These are phyloP conservation scores for Fusarium torreyae DNA, from an alignment of 2,329 filamentous ascomycete genomes.

Conservation along the genomic window DNA sequence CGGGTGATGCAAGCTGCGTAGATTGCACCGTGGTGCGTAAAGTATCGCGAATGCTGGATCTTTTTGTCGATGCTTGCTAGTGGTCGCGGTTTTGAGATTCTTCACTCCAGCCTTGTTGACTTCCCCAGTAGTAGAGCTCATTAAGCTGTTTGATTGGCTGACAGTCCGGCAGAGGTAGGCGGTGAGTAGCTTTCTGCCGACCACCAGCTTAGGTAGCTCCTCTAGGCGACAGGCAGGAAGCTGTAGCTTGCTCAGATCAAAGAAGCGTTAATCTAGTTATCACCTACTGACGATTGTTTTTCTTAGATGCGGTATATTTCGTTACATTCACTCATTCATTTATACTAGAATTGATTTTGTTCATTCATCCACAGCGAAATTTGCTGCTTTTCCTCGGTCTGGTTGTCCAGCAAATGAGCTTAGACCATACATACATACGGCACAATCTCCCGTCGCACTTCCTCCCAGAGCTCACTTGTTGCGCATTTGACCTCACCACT, in stretches of 20 bases:
- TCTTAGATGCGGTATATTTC: background rate
- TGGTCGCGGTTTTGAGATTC: constrained; percentile 52
- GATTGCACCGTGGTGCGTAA: constrained; percentile 46
- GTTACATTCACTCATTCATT: constrained; percentile 1
- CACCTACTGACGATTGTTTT: background rate
- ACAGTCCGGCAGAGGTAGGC: background rate
- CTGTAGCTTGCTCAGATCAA: constrained; percentile 16
- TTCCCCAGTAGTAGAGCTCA: constrained; percentile 44
- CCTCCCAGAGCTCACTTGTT: background rate
- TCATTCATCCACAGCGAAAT: background rate
- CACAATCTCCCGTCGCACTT: constrained; percentile 22
- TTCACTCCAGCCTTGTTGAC: constrained; percentile 52
- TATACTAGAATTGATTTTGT: background rate
- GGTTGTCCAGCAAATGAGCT: constrained; percentile 18
- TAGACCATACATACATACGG: constrained; percentile 9
- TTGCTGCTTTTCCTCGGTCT: constrained; percentile 1
- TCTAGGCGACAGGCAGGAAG: constrained; percentile 7
- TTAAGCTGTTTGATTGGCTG: constrained; percentile 48
- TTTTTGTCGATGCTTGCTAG: constrained; percentile 45
- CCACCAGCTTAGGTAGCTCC: constrained; percentile 17
- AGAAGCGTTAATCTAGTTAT: background rate
- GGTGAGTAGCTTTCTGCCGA: constrained; percentile 54
- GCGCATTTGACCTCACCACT: constrained; percentile 1
- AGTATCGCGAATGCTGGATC: constrained; percentile 43
- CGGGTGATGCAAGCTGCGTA: constrained; percentile 39